phyloP scores from a whole-genome alignment of 805 yeast species.

The Candida vaughaniae region DNA sequence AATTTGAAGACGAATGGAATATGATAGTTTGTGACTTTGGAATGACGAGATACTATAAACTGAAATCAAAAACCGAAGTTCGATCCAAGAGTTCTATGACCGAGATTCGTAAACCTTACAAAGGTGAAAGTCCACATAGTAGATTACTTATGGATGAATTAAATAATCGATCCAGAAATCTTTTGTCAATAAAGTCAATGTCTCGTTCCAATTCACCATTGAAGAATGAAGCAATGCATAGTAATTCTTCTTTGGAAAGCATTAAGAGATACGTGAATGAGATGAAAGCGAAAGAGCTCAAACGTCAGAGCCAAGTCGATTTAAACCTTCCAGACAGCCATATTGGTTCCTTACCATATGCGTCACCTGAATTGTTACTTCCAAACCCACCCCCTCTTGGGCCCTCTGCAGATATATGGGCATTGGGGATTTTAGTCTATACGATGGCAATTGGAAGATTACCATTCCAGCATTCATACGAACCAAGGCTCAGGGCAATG shows the following conservation, averaged over 20 bases:
- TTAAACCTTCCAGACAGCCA: slow-evolving; percentile 58
- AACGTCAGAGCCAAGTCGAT: slow-evolving; percentile 24
- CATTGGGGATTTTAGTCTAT: slow-evolving; percentile 76
- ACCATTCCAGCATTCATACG: slow-evolving; percentile 84
- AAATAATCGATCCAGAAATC: slow-evolving; percentile 8
- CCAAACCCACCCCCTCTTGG: slow-evolving; percentile 63
- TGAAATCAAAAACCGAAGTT: slow-evolving; percentile 9
- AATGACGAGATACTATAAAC: slow-evolving; percentile 50
- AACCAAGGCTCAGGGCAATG: slow-evolving; percentile 72
- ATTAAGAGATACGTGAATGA: slow-evolving; percentile 14
- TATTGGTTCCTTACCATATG: slow-evolving; percentile 90
- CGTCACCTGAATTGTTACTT: slow-evolving; percentile 79
- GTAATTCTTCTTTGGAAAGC: slow-evolving; percentile 11
- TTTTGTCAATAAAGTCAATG: slow-evolving; percentile 10
- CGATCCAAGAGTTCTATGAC: slow-evolving; percentile 20
- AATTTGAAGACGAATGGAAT: slow-evolving; percentile 22
- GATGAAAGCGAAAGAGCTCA: slow-evolving; percentile 15
- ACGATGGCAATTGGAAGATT: slow-evolving; percentile 71
- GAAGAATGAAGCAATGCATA: slow-evolving; percentile 1
- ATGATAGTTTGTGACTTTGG: slow-evolving; percentile 87
- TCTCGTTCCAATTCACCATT: slow-evolving; percentile 15
- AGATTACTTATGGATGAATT: slow-evolving; percentile 11
- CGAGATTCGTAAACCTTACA: slow-evolving; percentile 32
- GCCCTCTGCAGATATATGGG: slow-evolving; percentile 85
- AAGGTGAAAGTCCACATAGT: slow-evolving; percentile 23